Percentiles rank a stretch among this genome's conserved stretches.
These are phyloP conservation scores for Capsella bursapastoris DNA, from an alignment of 345 rosid genomes.

Conservation along the genomic window DNA sequence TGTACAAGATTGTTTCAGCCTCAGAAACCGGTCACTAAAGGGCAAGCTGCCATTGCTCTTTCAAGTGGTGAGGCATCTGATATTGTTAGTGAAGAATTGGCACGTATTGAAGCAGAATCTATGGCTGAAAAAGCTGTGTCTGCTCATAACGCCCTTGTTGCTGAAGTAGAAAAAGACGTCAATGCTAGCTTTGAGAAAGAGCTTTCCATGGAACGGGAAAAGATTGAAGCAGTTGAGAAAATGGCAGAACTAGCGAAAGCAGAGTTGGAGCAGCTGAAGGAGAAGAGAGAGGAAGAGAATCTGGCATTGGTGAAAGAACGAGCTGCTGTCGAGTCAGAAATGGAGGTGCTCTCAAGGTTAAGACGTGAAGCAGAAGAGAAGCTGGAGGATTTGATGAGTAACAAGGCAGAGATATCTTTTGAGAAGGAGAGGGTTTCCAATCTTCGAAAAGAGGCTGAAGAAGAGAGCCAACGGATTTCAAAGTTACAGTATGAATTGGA, in stretches of 20 bases:
- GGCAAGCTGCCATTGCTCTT: constrained; percentile 95
- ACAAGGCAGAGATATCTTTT: constrained; percentile 80
- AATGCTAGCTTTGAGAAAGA: constrained; percentile 84
- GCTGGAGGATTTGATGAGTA: constrained; percentile 70
- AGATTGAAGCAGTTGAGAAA: constrained; percentile 76
- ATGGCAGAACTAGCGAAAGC: constrained; percentile 82
- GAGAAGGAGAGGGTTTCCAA: constrained; percentile 79
- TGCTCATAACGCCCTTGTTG: constrained; percentile 82
- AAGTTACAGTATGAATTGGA: constrained; percentile 83
- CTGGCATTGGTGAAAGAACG: constrained; percentile 70
- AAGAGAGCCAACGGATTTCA: constrained; percentile 73
- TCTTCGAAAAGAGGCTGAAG: constrained; percentile 76
- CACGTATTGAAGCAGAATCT: constrained; percentile 96
- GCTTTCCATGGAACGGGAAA: constrained; percentile 80
- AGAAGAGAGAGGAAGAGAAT: constrained; percentile 81
- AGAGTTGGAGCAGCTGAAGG: constrained; percentile 73
- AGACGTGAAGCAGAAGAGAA: constrained; percentile 82
- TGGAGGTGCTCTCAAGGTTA: constrained; percentile 79
- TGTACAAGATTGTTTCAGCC: constrained; percentile 98
- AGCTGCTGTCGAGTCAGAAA: constrained; percentile 81
- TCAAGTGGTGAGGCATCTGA: constrained; percentile 91
- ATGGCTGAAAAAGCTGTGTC: constrained; percentile 92
- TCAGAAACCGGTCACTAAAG: constrained; percentile 91
- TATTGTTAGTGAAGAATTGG: constrained; percentile 80
- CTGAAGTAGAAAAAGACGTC: constrained; percentile 84